Conservation (phyloP, 225 moss, liverwort and hornwort genomes). For the Lunularia cruciata region DNA sequence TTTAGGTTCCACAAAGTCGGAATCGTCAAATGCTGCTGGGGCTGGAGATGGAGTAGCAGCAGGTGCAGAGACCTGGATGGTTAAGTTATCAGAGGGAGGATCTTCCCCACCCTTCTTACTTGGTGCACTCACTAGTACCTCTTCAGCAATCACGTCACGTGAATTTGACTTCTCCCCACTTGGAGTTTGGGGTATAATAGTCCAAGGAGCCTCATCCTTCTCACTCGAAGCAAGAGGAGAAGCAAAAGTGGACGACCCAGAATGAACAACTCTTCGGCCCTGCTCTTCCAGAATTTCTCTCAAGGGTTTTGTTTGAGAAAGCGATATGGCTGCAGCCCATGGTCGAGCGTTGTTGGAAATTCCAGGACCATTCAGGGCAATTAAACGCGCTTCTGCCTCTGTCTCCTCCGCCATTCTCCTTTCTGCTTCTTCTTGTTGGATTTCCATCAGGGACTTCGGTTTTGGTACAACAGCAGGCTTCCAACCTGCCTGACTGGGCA, state of each 20-base stretch:
- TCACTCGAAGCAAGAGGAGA: slow-evolving; percentile 32
- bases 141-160: slow-evolving; percentile 46
- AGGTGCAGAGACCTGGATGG: slow-evolving; percentile 26
- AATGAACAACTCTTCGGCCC: slow-evolving; percentile 49
- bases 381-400: slow-evolving; percentile 47
- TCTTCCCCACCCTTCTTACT: slow-evolving; percentile 42
- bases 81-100: slow-evolving; percentile 24
- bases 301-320: slow-evolving; percentile 64
- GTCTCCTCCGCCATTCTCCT: slow-evolving; percentile 55
- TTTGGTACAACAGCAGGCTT: slow-evolving; percentile 56
- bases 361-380: slow-evolving; percentile 42
- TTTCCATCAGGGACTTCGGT: slow-evolving; percentile 72
- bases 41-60: slow-evolving; percentile 32
- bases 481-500: slow-evolving; percentile 61
- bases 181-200: slow-evolving; percentile 33
- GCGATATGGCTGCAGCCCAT: slow-evolving; percentile 62
- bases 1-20: slow-evolving; percentile 92
- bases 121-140: slow-evolving; percentile 27
- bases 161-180: slow-evolving; percentile 38
- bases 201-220: slow-evolving; percentile 44
- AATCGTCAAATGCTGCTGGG: slow-evolving; percentile 57
- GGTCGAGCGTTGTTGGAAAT: slow-evolving; percentile 57
- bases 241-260: slow-evolving; percentile 27
- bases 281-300: slow-evolving; percentile 98
- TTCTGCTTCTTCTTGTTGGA: slow-evolving; percentile 76